Evolutionary conservation across 2,329 filamentous ascomycete species (phyloP).

Genomic region (Nigrospora sphaerica): DNA sequence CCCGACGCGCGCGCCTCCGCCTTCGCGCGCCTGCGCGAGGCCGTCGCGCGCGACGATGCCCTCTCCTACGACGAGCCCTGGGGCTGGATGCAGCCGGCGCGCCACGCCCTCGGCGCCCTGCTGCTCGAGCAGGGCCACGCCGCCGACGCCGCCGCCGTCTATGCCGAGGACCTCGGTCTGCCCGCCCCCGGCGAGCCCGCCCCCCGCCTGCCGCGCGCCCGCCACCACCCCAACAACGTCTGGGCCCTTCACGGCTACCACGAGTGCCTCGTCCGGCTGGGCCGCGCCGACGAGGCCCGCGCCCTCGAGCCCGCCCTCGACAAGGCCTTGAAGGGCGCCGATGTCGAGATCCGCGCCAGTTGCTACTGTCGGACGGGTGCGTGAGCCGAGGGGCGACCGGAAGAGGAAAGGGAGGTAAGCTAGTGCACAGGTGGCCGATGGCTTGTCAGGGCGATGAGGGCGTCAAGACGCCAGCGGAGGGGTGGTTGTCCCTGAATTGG

Average conservation of each 20-base stretch:
- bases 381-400: neutral
- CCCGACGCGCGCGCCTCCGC: constrained; percentile 36
- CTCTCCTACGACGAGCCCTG: constrained; percentile 69
- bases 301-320: constrained; percentile 17
- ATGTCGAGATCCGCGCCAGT: constrained; percentile 24
- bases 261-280: constrained; percentile 57
- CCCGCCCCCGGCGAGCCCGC: constrained; percentile 15
- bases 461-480: no score
- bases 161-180: constrained; percentile 54
- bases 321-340: constrained; percentile 14
- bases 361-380: constrained; percentile 23
- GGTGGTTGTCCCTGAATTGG: no score
- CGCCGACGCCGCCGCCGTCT: constrained; percentile 48
- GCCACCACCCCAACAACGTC: constrained; percentile 65
- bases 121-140: constrained; percentile 58
- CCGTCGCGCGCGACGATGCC: constrained; percentile 53
- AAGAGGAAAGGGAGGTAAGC: neutral
- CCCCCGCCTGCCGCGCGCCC: constrained; percentile 40
- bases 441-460: no score
- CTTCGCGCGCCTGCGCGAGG: constrained; percentile 49
- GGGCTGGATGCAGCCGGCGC: constrained; percentile 72
- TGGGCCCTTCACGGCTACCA: constrained; percentile 70
- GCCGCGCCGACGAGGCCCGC: constrained; percentile 31
- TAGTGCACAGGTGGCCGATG: no score
- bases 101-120: constrained; percentile 65